Base-by-base conservation (phyloP, 23 red algal genomes). In the Gracilaria caudata region DNA sequence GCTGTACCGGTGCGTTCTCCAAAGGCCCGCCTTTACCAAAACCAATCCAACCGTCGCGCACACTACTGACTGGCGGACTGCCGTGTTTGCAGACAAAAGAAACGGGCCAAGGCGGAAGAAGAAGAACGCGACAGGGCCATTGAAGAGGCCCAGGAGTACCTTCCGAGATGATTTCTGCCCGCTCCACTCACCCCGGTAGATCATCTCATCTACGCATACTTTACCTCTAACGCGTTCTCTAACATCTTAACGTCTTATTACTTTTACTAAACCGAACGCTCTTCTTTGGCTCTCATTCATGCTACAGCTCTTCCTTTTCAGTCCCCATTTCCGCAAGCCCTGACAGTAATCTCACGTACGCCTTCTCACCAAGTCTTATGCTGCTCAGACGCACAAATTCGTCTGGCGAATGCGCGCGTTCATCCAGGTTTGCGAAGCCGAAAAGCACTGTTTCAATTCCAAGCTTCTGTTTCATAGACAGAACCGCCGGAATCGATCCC, bases 331-430 rank as follows among this genome's bases (percentile, higher is more conserved):
- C 71, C 20, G 64, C 94, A 1, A 95, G 51, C 9, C 61, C 47
- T 43, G 76, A 51, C 7, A 95, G 64, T 41, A 95, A 84, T 39
- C 74, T 66, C 41, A 84, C 84, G 57, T 95, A 95, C 20, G 86
- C 84, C 35, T 39, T 46, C 41, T 78, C 87, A 41, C 85, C 94
- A 25, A 51, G 72, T 68, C 59, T 75, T 25, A 82, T 82, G 73
- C 86, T 86, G 10, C 51, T 49, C 24, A 95, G 26, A 17, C 94
- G 85, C 28, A 56, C 70, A 68, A 86, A 95, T 51, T 95, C 94
- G 61, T 95, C 77, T 14, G 94, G 94, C 29, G 87, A 87, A 23
- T 95, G 94, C 28, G 90, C 83, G 45, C 81, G 82, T 65, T 95
- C 94, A 43, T 95, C 94, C 17, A 54, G 40, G 68, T 57, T 64